Conservation (phyloP, 805 yeast genomes). For the Lipomyces japonicus region DNA sequence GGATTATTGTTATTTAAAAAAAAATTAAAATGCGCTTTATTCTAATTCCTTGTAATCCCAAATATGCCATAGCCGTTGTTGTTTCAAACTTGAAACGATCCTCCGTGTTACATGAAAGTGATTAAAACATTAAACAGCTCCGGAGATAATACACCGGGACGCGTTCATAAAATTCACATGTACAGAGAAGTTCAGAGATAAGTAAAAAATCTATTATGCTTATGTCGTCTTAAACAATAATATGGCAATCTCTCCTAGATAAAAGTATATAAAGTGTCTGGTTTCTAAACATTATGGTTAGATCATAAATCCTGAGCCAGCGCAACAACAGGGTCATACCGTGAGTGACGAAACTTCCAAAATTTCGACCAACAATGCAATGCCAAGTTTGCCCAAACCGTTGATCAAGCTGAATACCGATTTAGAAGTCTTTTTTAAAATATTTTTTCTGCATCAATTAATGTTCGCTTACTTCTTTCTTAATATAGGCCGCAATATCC, state of each 20-base stretch:
- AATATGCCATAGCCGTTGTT: too few relatives aligned
- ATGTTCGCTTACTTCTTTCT: constrained; percentile 43
- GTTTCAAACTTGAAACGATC: too few relatives aligned
- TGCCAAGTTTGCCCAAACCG: constrained; percentile 60
- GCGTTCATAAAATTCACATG: too few relatives aligned
- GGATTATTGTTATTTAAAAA: too few relatives aligned
- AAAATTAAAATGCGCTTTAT: too few relatives aligned
- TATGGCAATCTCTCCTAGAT: constrained; percentile 51
- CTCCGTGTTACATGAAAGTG: too few relatives aligned
- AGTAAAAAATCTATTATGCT: too few relatives aligned
- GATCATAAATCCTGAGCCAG: constrained; percentile 21
- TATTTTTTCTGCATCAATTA: background rate
- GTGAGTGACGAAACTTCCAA: constrained; percentile 62
- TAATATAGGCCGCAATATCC: constrained; percentile 56
- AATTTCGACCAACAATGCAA: constrained; percentile 57
- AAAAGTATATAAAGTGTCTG: constrained; percentile 55
- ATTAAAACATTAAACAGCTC: too few relatives aligned
- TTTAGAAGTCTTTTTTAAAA: background rate
- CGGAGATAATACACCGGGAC: too few relatives aligned
- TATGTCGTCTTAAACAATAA: constrained; percentile 53
- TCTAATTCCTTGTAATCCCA: too few relatives aligned
- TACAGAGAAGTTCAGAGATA: too few relatives aligned
- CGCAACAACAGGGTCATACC: constrained; percentile 38
- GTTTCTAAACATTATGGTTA: constrained; percentile 31
- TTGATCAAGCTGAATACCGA: constrained; percentile 42